Conservation (phyloP, 805 yeast genomes). For the Metschnikowia koreensis region DNA sequence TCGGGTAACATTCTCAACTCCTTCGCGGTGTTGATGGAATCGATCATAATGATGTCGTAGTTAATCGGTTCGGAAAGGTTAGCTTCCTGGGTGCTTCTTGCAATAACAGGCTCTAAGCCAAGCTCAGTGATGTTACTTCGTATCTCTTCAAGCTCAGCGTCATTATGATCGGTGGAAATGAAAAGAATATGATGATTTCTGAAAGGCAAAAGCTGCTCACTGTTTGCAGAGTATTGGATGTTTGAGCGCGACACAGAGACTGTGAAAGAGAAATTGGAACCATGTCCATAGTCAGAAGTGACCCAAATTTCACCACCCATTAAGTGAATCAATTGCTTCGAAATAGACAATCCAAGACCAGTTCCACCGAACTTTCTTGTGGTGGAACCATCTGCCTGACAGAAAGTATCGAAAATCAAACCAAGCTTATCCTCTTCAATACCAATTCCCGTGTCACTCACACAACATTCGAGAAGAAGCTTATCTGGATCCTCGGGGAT, state of each 20-base stretch:
- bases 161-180: conserved; percentile 62
- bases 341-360: conserved; percentile 83
- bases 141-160: conserved; percentile 50
- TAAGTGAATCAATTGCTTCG: conserved; percentile 79
- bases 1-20: conserved; percentile 67
- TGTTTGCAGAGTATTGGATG: conserved; percentile 57
- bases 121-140: conserved; percentile 50
- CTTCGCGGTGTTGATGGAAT: conserved; percentile 72
- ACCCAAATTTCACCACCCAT: conserved; percentile 98
- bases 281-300: conserved; percentile 72
- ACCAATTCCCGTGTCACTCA: conserved; percentile 88
- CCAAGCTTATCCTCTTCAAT: conserved; percentile 82
- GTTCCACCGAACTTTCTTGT: conserved; percentile 93
- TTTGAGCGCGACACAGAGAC: conserved; percentile 73
- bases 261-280: conserved; percentile 81
- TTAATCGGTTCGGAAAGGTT: conserved; percentile 54
- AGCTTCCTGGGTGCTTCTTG: conserved; percentile 55
- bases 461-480: conserved; percentile 73
- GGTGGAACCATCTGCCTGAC: conserved; percentile 93
- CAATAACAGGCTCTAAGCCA: conserved; percentile 61
- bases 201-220: conserved; percentile 72
- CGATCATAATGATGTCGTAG: conserved; percentile 81
- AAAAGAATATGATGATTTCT: conserved; percentile 67
- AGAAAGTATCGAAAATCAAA: conserved; percentile 82
- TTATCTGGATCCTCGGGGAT: conserved; percentile 39